Conservation (phyloP, 768 basidiomycete species). For the Cyclocybe cylindracea region DNA sequence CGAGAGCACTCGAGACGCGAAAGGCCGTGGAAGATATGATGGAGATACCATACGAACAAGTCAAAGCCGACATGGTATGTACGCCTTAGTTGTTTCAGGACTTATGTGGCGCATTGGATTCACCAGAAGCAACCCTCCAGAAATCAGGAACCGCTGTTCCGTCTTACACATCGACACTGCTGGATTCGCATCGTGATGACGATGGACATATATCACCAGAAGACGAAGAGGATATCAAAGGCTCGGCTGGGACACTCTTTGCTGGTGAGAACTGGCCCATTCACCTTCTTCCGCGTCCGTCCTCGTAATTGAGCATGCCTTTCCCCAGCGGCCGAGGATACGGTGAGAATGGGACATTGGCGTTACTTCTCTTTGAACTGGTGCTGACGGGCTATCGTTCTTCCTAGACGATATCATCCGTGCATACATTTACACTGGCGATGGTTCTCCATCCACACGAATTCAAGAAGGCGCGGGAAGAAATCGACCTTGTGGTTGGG, state of each 20-base stretch:
- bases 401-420: slow-evolving; percentile 48
- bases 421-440: slow-evolving; percentile 52
- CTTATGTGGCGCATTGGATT: slow-evolving; percentile 17
- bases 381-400: neutral
- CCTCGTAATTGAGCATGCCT: slow-evolving; percentile 11
- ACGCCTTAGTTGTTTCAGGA: neutral
- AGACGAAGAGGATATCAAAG: slow-evolving; percentile 56
- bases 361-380: too few relatives aligned
- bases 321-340: slow-evolving; percentile 26
- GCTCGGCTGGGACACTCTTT: slow-evolving; percentile 54
- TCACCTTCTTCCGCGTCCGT: slow-evolving; percentile 7
- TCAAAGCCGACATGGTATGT: slow-evolving; percentile 49
- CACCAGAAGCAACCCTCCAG: slow-evolving; percentile 23
- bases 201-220: slow-evolving; percentile 35
- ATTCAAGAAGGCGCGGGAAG: slow-evolving; percentile 47
- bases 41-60: slow-evolving; percentile 50
- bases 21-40: slow-evolving; percentile 50
- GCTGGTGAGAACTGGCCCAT: slow-evolving; percentile 34
- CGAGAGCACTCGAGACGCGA: slow-evolving; percentile 40
- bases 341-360: slow-evolving; percentile 14
- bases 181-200: slow-evolving; percentile 38
- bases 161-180: slow-evolving; percentile 46
- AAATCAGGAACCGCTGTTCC: slow-evolving; percentile 41
- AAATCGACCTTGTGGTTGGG: slow-evolving; percentile 51
- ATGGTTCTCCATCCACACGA: slow-evolving; percentile 56